Conservation (phyloP, 345 rosid species). For the Eucalyptus guilfoylei region DNA sequence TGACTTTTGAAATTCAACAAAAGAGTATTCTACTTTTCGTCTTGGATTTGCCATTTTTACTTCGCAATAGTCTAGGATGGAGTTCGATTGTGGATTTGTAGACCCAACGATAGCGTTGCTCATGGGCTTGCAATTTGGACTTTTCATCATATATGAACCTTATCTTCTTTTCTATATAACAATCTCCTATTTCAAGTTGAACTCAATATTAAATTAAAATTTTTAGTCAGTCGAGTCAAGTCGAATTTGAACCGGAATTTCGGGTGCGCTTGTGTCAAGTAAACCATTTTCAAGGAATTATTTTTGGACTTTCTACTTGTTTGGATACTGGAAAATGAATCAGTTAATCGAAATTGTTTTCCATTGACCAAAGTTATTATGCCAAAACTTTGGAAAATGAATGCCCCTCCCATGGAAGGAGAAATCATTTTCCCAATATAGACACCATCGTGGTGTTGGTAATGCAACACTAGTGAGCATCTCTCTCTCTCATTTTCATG, state of each 20-base stretch:
- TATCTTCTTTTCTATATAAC: background rate
- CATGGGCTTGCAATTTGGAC: background rate
- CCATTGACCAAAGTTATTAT: background rate
- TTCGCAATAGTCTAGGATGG: background rate
- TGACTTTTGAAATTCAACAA: background rate
- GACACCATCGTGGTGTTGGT: background rate
- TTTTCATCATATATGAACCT: background rate
- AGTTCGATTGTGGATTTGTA: background rate
- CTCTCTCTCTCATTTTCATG: background rate
- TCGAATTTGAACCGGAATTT: fast-evolving
- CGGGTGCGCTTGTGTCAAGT: fast-evolving
- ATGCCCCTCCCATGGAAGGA: too few species aligned
- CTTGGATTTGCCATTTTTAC: background rate
- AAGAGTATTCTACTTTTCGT: background rate
- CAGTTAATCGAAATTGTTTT: background rate
- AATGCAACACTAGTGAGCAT: background rate
- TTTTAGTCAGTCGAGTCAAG: background rate
- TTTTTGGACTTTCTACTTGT: background rate
- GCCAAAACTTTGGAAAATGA: background rate
- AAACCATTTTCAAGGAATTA: background rate
- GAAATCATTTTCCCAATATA: too few species aligned
- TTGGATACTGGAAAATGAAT: background rate
- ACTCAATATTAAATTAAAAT: fast-evolving
- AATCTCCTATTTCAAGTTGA: background rate
- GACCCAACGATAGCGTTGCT: background rate